Evolutionary conservation across 495 filamentous ascomycete species (phyloP).

Genomic region (Penicillium cataractarum): DNA sequence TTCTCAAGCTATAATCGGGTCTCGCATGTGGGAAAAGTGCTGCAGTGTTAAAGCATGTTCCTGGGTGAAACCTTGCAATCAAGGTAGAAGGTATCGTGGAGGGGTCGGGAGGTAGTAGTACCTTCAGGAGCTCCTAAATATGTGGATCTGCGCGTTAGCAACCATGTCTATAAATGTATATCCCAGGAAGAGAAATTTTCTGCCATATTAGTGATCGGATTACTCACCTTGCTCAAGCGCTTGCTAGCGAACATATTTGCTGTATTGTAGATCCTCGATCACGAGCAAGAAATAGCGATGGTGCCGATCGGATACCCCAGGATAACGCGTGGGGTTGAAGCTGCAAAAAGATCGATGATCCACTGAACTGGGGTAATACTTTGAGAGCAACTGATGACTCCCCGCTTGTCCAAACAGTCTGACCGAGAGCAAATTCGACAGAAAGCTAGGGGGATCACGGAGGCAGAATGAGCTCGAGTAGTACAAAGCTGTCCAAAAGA

Average conservation of each 20-base stretch:
- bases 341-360: background rate
- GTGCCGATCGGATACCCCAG: background rate
- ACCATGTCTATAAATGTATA: background rate
- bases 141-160: slow-evolving; percentile 11
- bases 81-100: background rate
- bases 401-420: background rate
- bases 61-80: background rate
- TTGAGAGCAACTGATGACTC: background rate
- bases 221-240: slow-evolving; percentile 52
- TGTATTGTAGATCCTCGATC: background rate
- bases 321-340: background rate
- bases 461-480: background rate
- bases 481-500: background rate
- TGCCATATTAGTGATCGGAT: background rate
- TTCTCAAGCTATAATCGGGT: background rate
- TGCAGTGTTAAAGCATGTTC: background rate
- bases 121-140: slow-evolving; percentile 47
- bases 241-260: slow-evolving; percentile 49
- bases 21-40: background rate
- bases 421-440: background rate
- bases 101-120: slow-evolving; percentile 22
- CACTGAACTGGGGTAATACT: background rate
- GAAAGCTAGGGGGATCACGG: background rate
- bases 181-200: too few relatives aligned
- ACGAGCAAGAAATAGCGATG: background rate